Evolutionary conservation across 129 eudicot species (phyloP).

Genomic region (Kitagawia praeruptora): DNA sequence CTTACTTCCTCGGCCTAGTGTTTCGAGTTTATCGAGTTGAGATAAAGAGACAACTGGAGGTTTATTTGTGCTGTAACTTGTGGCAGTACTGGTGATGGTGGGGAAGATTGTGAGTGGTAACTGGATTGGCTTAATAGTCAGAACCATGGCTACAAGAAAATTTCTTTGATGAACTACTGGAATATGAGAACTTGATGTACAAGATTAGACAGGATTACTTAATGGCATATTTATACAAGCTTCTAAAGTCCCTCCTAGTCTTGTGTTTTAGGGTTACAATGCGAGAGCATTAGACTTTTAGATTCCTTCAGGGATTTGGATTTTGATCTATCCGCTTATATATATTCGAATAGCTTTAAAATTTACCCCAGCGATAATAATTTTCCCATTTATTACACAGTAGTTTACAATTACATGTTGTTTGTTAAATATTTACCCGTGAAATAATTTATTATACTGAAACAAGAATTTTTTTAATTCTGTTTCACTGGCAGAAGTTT

Average conservation of each 20-base stretch:
- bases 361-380: no score
- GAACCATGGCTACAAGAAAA: background rate
- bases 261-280: background rate
- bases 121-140: background rate
- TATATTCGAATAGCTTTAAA: no score
- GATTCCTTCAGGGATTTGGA: background rate
- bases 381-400: no score
- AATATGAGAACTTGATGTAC: background rate
- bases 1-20: background rate
- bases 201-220: background rate
- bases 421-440: no score
- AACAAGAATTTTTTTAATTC: no score
- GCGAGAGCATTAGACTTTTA: background rate
- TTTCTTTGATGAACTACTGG: background rate
- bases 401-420: no score
- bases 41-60: background rate
- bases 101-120: background rate
- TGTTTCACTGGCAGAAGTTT: no score
- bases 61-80: background rate
- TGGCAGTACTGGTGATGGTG: background rate
- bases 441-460: no score
- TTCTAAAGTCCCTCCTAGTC: no score
- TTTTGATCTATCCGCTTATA: no score
- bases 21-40: background rate
- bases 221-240: background rate